Conservation (phyloP, 2,329 filamentous ascomycete genomes). For the Chaetoscypha palmicola region DNA sequence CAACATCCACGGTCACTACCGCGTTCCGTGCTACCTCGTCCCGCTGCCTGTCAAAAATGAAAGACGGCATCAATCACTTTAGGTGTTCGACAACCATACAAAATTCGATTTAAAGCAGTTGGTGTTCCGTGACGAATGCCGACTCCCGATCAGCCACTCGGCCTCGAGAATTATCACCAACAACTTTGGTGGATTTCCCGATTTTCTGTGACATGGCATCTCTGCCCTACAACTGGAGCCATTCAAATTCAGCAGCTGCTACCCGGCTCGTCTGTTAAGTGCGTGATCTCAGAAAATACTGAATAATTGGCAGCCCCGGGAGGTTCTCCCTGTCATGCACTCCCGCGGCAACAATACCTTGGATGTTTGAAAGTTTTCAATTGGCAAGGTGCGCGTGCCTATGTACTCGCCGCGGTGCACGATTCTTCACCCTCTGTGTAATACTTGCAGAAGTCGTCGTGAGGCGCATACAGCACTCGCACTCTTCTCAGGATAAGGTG, state of each 20-base stretch:
- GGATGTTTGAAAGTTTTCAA: too few relatives aligned
- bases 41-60: background rate
- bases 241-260: too few relatives aligned
- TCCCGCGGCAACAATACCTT: background rate
- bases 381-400: too few relatives aligned
- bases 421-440: too few relatives aligned
- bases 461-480: background rate
- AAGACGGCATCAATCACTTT: background rate
- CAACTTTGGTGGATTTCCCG: too few relatives aligned
- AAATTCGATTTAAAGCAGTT: too few relatives aligned
- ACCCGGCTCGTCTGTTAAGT: too few relatives aligned
- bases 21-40: background rate
- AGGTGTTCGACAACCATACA: too few relatives aligned
- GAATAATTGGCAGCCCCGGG: background rate
- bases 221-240: too few relatives aligned
- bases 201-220: too few relatives aligned
- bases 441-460: background rate
- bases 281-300: too few relatives aligned
- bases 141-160: background rate
- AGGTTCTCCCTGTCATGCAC: background rate
- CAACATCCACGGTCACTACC: background rate
- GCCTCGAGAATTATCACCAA: background rate
- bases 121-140: background rate
- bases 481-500: background rate
- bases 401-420: too few relatives aligned